A percentile compares a stretch with the other conserved stretches of the same genome.
These are phyloP conservation scores for Geosiphon pyriformis DNA, from an alignment of 192 early-diverging fungal species.

Conservation along the genomic window DNA sequence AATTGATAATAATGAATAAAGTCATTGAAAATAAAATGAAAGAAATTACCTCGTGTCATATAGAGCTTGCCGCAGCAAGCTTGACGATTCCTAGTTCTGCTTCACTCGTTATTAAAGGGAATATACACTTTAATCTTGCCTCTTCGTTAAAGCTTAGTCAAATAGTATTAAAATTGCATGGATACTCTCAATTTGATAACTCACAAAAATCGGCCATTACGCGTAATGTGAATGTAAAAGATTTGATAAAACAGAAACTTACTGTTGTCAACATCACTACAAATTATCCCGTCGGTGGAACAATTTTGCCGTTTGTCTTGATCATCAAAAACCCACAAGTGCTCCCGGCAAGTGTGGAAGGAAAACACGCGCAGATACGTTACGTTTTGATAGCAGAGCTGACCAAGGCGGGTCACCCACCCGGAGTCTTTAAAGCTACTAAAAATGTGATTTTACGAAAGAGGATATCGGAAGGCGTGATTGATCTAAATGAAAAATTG, in stretches of 20 bases:
- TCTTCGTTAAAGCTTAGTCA: constrained; percentile 22
- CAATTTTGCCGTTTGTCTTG: not conserved
- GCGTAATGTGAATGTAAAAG: constrained; percentile 17
- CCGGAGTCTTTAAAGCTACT: constrained; percentile 11
- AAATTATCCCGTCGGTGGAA: constrained; percentile 16
- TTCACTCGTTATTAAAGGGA: constrained; percentile 17
- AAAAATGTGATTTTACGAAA: constrained; percentile 24
- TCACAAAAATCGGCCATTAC: constrained; percentile 20
- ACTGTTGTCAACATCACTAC: constrained; percentile 20
- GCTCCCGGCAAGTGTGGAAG: constrained; percentile 15
- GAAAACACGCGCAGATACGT: constrained; percentile 19
- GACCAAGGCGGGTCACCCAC: constrained; percentile 10
- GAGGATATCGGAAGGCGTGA: not conserved
- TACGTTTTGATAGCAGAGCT: constrained; percentile 19
- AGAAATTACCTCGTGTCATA: constrained; percentile 20
- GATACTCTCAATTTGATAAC: constrained; percentile 23
- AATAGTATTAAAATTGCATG: constrained; percentile 21
- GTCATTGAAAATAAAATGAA: constrained; percentile 9
- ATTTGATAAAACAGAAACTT: constrained; percentile 25
- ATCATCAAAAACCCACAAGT: constrained; percentile 9
- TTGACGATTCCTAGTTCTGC: not conserved
- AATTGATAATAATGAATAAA: too few species aligned
- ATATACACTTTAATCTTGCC: constrained; percentile 6
- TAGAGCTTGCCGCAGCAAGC: constrained; percentile 9
- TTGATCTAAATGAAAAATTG: constrained; percentile 16